Percentiles rank a stretch among this genome's conserved stretches.
Conservation (phyloP, 805 yeast species). For the Suhomyces sp. region DNA sequence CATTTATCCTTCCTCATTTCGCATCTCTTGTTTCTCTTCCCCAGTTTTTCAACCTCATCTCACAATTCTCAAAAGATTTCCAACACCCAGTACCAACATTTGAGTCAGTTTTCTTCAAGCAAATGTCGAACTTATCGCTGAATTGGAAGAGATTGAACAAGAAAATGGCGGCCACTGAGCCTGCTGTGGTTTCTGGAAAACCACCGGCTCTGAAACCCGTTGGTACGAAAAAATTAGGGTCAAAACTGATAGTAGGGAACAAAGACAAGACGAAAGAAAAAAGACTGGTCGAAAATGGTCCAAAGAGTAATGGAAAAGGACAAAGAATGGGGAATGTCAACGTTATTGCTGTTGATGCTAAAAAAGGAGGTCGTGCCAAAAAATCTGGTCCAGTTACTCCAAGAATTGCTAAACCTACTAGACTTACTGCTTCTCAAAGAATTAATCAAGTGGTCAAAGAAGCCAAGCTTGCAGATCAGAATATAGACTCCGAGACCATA, state of each 20-base stretch:
- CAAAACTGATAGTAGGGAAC: slow-evolving; percentile 1
- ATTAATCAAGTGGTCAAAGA: neutral
- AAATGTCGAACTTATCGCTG: slow-evolving; percentile 17
- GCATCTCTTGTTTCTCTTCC: no score
- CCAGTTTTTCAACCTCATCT: slow-evolving; percentile 3
- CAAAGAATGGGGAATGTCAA: no score
- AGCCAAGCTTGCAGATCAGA: slow-evolving; percentile 1
- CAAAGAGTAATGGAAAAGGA: neutral
- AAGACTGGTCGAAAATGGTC: neutral
- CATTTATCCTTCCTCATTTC: no score
- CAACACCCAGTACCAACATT: no score
- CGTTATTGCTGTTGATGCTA: neutral
- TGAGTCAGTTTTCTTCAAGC: no score
- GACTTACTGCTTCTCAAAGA: neutral
- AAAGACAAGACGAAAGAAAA: neutral
- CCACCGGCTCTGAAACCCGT: neutral
- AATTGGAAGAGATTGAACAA: slow-evolving; percentile 21
- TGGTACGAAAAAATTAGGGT: no score
- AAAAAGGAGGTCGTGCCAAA: neutral
- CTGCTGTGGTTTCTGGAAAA: neutral
- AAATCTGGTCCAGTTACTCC: no score
- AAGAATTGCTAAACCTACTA: neutral
- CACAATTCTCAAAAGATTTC: slow-evolving; percentile 1
- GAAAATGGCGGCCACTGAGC: slow-evolving; percentile 7
- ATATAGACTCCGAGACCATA: slow-evolving; percentile 1